phyloP scores from a whole-genome alignment of 805 yeast genomes.

The Wickerhamomyces queroliae region DNA sequence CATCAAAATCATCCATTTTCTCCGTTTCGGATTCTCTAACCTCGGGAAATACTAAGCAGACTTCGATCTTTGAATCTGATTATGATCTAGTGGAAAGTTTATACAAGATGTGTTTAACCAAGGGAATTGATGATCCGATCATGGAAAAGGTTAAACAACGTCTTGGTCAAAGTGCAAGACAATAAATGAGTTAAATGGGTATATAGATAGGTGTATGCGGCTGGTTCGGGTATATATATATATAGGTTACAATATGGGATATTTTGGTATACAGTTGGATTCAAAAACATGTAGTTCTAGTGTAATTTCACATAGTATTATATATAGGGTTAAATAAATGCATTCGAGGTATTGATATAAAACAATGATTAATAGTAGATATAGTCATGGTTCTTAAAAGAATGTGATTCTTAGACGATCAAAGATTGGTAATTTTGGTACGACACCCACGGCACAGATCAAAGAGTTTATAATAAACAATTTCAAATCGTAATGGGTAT shows the following conservation, averaged over 20 bases:
- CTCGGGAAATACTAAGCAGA: not conserved
- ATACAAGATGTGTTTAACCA: constrained; percentile 17
- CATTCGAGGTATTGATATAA: no score
- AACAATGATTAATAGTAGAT: not conserved
- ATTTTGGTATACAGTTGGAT: not conserved
- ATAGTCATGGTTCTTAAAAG: constrained; percentile 9
- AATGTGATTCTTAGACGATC: constrained; percentile 64
- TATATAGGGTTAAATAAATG: no score
- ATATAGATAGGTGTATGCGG: not conserved
- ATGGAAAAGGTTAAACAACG: constrained; percentile 15
- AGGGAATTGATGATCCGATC: constrained; percentile 16
- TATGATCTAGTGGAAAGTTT: constrained; percentile 14
- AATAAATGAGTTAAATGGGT: not conserved
- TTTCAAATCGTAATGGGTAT: constrained; percentile 76
- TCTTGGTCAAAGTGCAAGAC: not conserved
- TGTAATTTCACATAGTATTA: no score
- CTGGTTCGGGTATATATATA: not conserved
- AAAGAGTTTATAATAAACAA: constrained; percentile 68
- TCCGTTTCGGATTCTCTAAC: not conserved
- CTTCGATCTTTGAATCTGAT: constrained; percentile 7
- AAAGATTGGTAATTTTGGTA: constrained; percentile 84
- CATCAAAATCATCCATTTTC: constrained; percentile 2
- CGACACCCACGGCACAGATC: constrained; percentile 79
- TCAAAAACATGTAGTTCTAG: not conserved
- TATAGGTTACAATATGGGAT: not conserved